Conservation (phyloP, 2,329 filamentous ascomycete genomes). For the Cyphellophora attinorum region DNA sequence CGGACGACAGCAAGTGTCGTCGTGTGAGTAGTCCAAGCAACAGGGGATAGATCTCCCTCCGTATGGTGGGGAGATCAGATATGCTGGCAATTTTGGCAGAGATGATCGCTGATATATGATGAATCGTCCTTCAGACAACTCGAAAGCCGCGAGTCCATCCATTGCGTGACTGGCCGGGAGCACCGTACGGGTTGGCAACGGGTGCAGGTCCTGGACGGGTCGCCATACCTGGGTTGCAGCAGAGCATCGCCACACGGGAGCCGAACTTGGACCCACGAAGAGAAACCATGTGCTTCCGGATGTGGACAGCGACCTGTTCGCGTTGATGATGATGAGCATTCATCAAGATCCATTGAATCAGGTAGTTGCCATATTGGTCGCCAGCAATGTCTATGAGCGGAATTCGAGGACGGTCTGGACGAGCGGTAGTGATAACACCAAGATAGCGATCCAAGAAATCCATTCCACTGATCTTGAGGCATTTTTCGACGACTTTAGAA, state of each 20-base stretch:
- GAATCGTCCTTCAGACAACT: conserved; percentile 5
- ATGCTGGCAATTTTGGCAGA: conserved; percentile 15
- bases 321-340: conserved; percentile 80
- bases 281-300: conserved; percentile 98
- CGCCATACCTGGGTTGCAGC: conserved; percentile 83
- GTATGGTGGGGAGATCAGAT: conserved; percentile 14
- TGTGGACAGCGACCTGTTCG: conserved; percentile 85
- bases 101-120: conserved; percentile 17
- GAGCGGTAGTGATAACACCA: conserved; percentile 85
- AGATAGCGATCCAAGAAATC: conserved; percentile 92
- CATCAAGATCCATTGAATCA: conserved; percentile 93
- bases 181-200: conserved; percentile 50
- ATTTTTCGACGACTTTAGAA: conserved; percentile 98
- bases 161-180: conserved; percentile 41
- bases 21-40: conserved; percentile 19
- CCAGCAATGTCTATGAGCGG: conserved; percentile 94
- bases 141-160: conserved; percentile 47
- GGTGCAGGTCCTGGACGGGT: conserved; percentile 81
- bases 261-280: conserved; percentile 97
- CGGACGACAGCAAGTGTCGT: too few relatives aligned
- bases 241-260: conserved; percentile 96
- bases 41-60: conserved; percentile 10
- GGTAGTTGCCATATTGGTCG: conserved; percentile 97
- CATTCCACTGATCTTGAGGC: conserved; percentile 84
- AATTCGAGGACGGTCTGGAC: conserved; percentile 83